These are phyloP conservation scores for Umbelopsis ramanniana DNA, from an alignment of 192 early-diverging fungal species.

Conservation along the genomic window DNA sequence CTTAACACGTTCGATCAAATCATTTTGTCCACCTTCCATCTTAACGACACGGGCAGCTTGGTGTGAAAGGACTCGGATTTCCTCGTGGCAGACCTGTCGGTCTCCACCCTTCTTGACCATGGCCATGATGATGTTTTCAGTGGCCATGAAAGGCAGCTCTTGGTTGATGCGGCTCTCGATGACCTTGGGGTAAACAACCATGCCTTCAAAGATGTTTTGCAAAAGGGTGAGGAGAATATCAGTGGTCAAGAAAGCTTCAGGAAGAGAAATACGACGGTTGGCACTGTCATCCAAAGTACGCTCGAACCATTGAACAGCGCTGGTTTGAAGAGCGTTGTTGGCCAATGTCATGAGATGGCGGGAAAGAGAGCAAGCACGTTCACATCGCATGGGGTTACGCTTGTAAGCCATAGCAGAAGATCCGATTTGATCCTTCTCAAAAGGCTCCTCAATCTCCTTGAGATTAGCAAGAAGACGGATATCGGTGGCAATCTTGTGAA, in stretches of 20 bases:
- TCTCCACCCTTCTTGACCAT: conserved; percentile 97
- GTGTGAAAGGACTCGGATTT: conserved; percentile 94
- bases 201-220: conserved; percentile 96
- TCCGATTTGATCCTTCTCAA: conserved; percentile 99
- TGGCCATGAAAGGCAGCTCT: conserved; percentile 99
- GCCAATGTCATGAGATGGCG: conserved; percentile 94
- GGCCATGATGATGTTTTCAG: conserved; percentile 99
- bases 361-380: conserved; percentile 93
- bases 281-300: conserved; percentile 97
- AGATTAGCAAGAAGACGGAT: conserved; percentile 93
- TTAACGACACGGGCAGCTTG: conserved; percentile 93
- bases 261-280: conserved; percentile 93
- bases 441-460: conserved; percentile 99
- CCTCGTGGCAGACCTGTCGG: conserved; percentile 94
- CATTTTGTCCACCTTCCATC: conserved; percentile 91
- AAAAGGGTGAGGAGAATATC: conserved; percentile 95
- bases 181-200: conserved; percentile 97
- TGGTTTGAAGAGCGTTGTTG: conserved; percentile 86
- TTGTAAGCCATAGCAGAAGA: conserved; percentile 99
- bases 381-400: conserved; percentile 99
- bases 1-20: conserved; percentile 90
- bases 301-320: conserved; percentile 96
- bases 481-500: conserved; percentile 97
- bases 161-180: conserved; percentile 89
- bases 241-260: conserved; percentile 95